Evolutionary conservation across 1,284 basidiomycete species (phyloP).

Genomic region (Singerocomus inundabilis): DNA sequence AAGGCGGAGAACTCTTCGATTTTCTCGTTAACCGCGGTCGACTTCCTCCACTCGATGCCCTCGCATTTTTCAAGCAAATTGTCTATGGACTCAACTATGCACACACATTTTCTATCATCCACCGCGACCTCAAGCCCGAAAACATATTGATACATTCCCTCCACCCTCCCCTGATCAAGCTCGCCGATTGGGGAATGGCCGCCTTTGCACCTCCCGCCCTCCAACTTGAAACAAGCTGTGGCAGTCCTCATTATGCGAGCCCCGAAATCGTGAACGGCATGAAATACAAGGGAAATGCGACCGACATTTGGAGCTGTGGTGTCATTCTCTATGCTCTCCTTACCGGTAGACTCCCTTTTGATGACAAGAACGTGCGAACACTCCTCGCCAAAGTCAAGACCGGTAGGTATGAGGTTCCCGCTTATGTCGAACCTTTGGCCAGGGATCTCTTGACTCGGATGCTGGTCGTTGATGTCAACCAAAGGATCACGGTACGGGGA

Average conservation of each 20-base stretch:
- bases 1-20: constrained; percentile 98
- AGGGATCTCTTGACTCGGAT: constrained; percentile 78
- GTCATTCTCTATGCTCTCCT: constrained; percentile 89
- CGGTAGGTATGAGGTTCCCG: constrained; percentile 83
- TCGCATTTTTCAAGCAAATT: constrained; percentile 97
- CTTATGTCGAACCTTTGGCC: constrained; percentile 69
- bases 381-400: constrained; percentile 89
- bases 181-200: constrained; percentile 99
- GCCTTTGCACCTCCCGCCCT: constrained; percentile 80
- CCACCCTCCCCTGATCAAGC: constrained; percentile 86
- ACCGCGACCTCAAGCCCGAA: constrained; percentile 98
- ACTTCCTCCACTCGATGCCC: constrained; percentile 80
- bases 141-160: constrained; percentile 90
- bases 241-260: constrained; percentile 96
- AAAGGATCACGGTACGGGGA: constrained; percentile 76
- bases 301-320: constrained; percentile 94
- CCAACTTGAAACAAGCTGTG: constrained; percentile 94
- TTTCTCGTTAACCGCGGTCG: constrained; percentile 91
- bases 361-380: constrained; percentile 80
- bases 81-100: constrained; percentile 96
- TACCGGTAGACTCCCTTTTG: constrained; percentile 85
- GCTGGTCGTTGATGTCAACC: constrained; percentile 88
- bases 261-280: constrained; percentile 97
- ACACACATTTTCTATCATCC: constrained; percentile 98
- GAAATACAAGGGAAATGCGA: constrained; percentile 90